A percentile compares a stretch with the other conserved stretches of the same genome.
Evolutionary conservation across 2,329 filamentous ascomycete species (phyloP).

Genomic region (Tolypocladium tropicale): DNA sequence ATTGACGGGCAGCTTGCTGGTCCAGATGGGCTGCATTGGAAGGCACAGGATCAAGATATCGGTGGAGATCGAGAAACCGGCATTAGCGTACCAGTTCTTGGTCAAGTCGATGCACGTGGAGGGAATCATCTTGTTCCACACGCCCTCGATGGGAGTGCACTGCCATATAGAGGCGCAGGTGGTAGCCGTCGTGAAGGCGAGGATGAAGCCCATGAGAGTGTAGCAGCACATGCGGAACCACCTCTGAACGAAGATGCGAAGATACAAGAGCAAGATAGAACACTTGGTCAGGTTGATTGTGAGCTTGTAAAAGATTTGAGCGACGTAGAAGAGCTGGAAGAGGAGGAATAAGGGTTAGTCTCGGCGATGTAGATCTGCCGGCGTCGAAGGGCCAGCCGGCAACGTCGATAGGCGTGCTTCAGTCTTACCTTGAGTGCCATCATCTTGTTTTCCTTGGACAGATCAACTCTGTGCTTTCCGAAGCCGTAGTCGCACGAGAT

Average conservation of each 20-base stretch:
- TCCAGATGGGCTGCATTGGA: conserved; percentile 35
- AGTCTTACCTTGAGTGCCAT: conserved; percentile 25
- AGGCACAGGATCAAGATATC: conserved; percentile 35
- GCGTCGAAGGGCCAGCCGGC: background rate
- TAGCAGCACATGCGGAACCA: conserved; percentile 35
- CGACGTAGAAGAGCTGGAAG: conserved; percentile 35
- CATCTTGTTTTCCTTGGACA: conserved; percentile 21
- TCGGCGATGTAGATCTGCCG: background rate
- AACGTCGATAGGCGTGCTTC: background rate
- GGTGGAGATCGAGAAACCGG: conserved; percentile 33
- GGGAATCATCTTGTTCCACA: conserved; percentile 31
- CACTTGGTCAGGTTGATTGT: conserved; percentile 42
- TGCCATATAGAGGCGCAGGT: conserved; percentile 36
- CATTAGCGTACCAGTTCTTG: conserved; percentile 39
- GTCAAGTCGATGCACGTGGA: conserved; percentile 35
- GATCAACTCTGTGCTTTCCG: conserved; percentile 26
- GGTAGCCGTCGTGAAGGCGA: conserved; percentile 34
- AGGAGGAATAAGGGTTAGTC: background rate
- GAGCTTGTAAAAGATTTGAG: conserved; percentile 44
- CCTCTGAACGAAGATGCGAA: conserved; percentile 38
- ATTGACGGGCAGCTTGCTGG: conserved; percentile 28
- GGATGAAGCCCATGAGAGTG: conserved; percentile 28
- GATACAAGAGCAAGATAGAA: conserved; percentile 42
- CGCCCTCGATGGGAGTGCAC: conserved; percentile 34
- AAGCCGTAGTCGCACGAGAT: conserved; percentile 30